Conservation (phyloP, 2,329 filamentous ascomycete genomes). For the Botrytis hyacinthi region DNA sequence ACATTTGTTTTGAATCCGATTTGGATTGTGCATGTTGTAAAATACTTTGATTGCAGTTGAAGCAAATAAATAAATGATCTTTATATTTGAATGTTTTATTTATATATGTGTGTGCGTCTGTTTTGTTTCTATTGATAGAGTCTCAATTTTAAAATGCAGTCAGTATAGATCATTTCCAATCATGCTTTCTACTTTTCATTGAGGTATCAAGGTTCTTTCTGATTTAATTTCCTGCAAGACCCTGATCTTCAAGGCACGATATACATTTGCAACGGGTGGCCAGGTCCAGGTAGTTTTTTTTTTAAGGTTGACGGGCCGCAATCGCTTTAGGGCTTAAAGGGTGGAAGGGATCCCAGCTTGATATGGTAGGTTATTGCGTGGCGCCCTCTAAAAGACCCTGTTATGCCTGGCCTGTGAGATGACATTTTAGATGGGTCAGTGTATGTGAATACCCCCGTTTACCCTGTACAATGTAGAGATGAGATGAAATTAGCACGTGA, state of each 20-base stretch:
- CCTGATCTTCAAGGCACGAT: slow-evolving; percentile 3
- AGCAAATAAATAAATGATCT: not conserved
- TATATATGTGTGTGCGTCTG: not conserved
- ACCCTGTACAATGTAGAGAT: not conserved
- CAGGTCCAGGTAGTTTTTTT: not conserved
- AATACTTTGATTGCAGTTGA: not conserved
- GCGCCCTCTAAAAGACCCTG: not conserved
- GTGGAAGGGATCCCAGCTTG: not conserved
- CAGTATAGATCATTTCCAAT: not conserved
- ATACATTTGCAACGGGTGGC: not conserved
- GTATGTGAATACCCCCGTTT: not conserved
- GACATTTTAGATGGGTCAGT: not conserved
- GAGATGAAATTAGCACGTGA: not conserved
- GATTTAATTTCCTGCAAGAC: not conserved
- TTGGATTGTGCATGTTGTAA: not conserved
- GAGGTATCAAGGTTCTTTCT: not conserved
- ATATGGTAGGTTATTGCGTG: not conserved
- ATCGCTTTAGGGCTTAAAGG: not conserved
- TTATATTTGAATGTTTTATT: not conserved
- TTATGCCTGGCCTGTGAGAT: not conserved
- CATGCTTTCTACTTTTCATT: not conserved
- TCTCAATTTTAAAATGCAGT: not conserved
- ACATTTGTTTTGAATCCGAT: not conserved
- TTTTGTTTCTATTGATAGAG: not conserved
- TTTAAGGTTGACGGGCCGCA: not conserved